Percentiles rank a stretch among this genome's conserved stretches.
Evolutionary conservation across 192 early-diverging fungal species (phyloP).

Genomic region (Coemansia sp.): DNA sequence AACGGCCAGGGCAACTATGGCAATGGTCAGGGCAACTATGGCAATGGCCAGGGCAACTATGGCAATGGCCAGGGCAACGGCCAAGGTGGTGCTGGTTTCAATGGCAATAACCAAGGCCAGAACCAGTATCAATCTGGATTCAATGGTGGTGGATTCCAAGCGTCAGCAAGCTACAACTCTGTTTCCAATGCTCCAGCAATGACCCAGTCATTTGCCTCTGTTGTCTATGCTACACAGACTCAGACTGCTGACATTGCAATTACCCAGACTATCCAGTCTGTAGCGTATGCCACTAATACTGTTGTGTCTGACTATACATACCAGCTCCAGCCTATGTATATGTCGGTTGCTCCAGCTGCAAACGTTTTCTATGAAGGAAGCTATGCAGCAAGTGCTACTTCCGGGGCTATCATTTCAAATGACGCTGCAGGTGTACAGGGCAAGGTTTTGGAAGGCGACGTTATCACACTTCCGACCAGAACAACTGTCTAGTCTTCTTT

Average conservation of each 20-base stretch:
- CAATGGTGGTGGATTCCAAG: background rate
- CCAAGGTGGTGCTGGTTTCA: too few species aligned
- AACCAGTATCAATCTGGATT: background rate
- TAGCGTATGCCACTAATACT: conserved; percentile 1
- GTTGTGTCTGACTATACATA: conserved; percentile 4
- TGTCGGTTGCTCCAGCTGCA: conserved; percentile 6
- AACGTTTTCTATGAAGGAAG: background rate
- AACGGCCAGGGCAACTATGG: too few species aligned
- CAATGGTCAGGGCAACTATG: too few species aligned
- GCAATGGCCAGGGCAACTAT: background rate
- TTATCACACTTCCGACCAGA: too few species aligned
- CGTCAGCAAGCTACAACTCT: background rate
- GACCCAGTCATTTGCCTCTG: background rate
- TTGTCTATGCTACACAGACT: conserved; percentile 1
- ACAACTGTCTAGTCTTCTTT: too few species aligned
- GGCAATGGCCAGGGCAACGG: too few species aligned
- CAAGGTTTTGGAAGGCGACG: too few species aligned
- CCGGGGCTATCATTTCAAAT: too few species aligned
- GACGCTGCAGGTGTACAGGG: too few species aligned
- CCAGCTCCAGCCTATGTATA: background rate
- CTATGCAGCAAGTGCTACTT: background rate
- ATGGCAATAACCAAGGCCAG: background rate
- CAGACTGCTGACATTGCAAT: background rate
- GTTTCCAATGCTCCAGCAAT: background rate
- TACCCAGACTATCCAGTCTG: conserved; percentile 9